A percentile compares a stretch with the other conserved stretches of the same genome.
Conservation (phyloP, 805 yeast species). For the Candida yuanshanica region DNA sequence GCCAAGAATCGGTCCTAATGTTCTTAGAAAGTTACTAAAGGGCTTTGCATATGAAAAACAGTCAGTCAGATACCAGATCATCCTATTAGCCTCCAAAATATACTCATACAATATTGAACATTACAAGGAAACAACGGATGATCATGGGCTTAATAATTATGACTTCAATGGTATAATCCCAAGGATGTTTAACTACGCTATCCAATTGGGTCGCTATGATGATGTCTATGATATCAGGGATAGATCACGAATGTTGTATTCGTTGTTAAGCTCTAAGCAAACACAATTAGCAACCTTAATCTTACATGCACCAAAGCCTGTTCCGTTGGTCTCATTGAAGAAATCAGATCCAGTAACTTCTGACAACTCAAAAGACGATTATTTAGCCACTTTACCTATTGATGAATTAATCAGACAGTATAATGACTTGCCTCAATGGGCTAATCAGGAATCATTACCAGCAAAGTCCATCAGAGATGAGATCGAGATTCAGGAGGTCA, state of each 20-base stretch:
- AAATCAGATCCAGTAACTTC: constrained; percentile 14
- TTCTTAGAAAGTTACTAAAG: constrained; percentile 52
- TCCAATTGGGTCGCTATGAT: constrained; percentile 70
- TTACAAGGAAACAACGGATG: constrained; percentile 24
- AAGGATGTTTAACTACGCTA: constrained; percentile 53
- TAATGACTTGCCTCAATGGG: constrained; percentile 40
- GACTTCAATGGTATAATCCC: constrained; percentile 32
- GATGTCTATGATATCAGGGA: constrained; percentile 74
- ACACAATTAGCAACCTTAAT: constrained; percentile 62
- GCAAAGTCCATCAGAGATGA: constrained; percentile 31
- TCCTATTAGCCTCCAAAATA: constrained; percentile 70
- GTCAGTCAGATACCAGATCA: constrained; percentile 61
- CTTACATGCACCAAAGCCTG: constrained; percentile 72
- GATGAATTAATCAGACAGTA: constrained; percentile 22
- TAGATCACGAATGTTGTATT: constrained; percentile 66
- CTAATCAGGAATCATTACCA: constrained; percentile 29
- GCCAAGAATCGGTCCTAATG: constrained; percentile 63
- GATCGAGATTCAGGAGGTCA: constrained; percentile 35
- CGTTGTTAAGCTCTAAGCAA: constrained; percentile 48
- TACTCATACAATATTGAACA: constrained; percentile 49
- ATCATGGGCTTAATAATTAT: constrained; percentile 23
- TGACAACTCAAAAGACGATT: constrained; percentile 13
- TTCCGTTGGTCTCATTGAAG: constrained; percentile 35
- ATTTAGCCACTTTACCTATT: constrained; percentile 16
- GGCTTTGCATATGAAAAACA: constrained; percentile 49